Evolutionary conservation across 2,329 filamentous ascomycete genomes (phyloP), one percentile per base, ranked within the genome.

Genomic region (Penicillium sp.): DNA sequence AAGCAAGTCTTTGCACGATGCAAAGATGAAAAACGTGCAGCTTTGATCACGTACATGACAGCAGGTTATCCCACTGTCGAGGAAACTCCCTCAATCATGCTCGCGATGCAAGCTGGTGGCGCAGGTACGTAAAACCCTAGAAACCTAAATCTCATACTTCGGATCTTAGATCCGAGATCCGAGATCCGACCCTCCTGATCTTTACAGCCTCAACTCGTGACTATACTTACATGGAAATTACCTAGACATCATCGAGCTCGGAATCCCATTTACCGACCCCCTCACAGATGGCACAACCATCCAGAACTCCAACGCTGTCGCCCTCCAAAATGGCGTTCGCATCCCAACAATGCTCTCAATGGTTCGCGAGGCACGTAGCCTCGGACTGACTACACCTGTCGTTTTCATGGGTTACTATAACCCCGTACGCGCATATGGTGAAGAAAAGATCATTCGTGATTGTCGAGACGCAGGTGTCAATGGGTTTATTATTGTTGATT

Each of bases 321-420:
- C 93, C 27, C 85, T 98, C 27, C 77, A 88, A 67, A 93, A 98
- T 80, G 91, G 92, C 54, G 90, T 97, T 62, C 95, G 87, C 11
- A 89, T 96, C 60, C 79, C 84, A 62, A 85, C 85, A 55, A 90
- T 90, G 27, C 82, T 98, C 45, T 83, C 89, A 67, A 95, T 96
- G 83, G 88, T 97, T 59, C 86, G 87, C 62, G 85, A 89, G 61
- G 91, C 93, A 25, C 84, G 93, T 67, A 81, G 82, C 61, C 83
- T 81, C 59, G 93, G 93, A 26, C 81, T 98, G 43, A 88, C 83
- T 65, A 86, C 88, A 1, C 95, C 93, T 0, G 87, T 98, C 26
- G 77, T 98, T 69, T 85, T 98, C 62, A 97, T 98, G 93, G 93
- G 93, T 68, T 98, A 98, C 83, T 98, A 96, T 79, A 98, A 98